Evolutionary conservation across 148 eudicot genomes (phyloP), one percentile per base, ranked within the genome.

Genomic region (Chenopodium berlandieri): DNA sequence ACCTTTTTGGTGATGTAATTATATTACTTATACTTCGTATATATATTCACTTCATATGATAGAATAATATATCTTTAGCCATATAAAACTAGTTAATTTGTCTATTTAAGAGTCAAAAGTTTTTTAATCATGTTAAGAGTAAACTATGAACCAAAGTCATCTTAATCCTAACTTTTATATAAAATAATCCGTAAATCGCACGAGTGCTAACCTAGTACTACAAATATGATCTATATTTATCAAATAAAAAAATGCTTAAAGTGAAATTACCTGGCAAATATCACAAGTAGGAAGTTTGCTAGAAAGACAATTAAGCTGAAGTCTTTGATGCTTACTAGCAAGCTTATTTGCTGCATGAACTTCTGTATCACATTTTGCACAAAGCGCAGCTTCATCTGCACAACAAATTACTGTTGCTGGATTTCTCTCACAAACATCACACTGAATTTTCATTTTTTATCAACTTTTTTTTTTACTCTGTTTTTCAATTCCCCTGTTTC

Each of bases 281-380:
- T 96, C 99, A 91, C 99, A 96, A 31, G 90, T 87, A 79, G 99
- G 99, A 20, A 91, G 95, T 73, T 94, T 96, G 70, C 82, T 89
- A 74, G 98, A 89, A 73, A 94, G 92, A 58, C 72, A 79, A 9
- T 96, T 86, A 56, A 96, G 94, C 34, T 89, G 92, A 27, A 96
- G 88, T 85, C 99, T 94, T 71, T 94, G 98, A 82, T 96, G 99
- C 83, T 96, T 96, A 86, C 98, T 92, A n/a, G 99, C 98, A 22
- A 96, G 92, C 88, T 96, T 96, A 71, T 96, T 96, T 6, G 99
- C 99, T 4, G 99, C 98, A 84, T 96, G 99, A 34, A 96, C 90
- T 85, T 96, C 95, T 6, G 88, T 80, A 58, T 96, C 99, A 83
- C 99, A 96, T 66, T 89, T 91, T 0, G 87, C 94, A 81, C 99